Percentiles rank a stretch among this genome's conserved stretches.
Conservation (phyloP, 352 stramenopile species). For the Phytophthora pini region DNA sequence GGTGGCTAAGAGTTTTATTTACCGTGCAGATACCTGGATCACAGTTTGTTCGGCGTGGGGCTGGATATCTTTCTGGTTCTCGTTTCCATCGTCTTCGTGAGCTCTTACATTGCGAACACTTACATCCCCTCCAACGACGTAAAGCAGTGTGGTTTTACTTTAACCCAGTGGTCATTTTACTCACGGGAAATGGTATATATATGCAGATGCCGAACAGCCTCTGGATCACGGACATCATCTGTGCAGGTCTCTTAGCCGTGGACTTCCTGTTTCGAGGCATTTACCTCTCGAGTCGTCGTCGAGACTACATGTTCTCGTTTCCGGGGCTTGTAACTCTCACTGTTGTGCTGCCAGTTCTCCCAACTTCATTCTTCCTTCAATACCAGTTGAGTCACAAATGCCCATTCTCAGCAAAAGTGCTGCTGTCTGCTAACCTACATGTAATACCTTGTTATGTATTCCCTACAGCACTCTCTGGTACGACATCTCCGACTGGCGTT, state of each 20-base stretch:
- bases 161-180: not conserved
- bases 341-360: constrained; percentile 77
- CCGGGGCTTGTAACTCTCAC: constrained; percentile 62
- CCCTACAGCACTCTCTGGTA: constrained; percentile 72
- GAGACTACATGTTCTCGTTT: constrained; percentile 72
- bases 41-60: constrained; percentile 35
- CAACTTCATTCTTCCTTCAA: constrained; percentile 66
- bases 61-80: constrained; percentile 38
- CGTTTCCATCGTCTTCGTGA: constrained; percentile 60
- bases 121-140: constrained; percentile 69
- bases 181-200: not conserved
- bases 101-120: constrained; percentile 77
- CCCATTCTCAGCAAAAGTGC: too few relatives aligned
- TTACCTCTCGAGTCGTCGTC: constrained; percentile 70
- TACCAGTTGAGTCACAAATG: constrained; percentile 65
- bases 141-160: constrained; percentile 1
- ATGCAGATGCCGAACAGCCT: constrained; percentile 61
- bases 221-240: constrained; percentile 74
- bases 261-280: constrained; percentile 81
- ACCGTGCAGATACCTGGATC: constrained; percentile 31
- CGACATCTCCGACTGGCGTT: constrained; percentile 72
- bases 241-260: constrained; percentile 56
- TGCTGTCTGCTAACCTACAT: not conserved
- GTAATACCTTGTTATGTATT: not conserved
- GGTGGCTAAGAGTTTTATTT: not conserved